phyloP scores from a whole-genome alignment of 225 moss, liverwort and hornwort species.

The Thuidium tamariscinum region DNA sequence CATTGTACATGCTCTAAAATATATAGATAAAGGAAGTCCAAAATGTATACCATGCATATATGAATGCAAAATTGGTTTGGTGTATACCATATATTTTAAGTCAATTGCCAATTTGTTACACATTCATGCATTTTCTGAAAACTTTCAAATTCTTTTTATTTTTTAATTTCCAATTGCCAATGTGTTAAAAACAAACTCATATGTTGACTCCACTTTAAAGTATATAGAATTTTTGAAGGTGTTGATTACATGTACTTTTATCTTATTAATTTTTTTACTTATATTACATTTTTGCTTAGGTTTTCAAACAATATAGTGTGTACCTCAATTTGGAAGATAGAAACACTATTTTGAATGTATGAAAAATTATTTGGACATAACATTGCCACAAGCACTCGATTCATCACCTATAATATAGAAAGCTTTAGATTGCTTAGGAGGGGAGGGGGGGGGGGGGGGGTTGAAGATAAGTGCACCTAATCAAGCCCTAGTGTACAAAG shows the following conservation, averaged over 20 bases:
- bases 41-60: not conserved
- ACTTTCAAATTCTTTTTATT: not conserved
- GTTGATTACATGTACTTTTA: rapidly evolving
- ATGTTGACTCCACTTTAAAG: not conserved
- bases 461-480: too few species aligned
- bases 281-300: rapidly evolving
- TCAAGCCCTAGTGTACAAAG: not conserved
- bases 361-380: not conserved
- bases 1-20: rapidly evolving
- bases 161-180: not conserved
- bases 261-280: not conserved
- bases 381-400: not conserved
- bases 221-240: too few species aligned
- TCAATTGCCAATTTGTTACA: not conserved
- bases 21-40: not conserved
- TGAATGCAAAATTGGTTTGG: not conserved
- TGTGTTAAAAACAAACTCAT: not conserved
- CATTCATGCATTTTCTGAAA: not conserved
- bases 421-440: not conserved
- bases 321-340: not conserved
- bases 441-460: too few species aligned
- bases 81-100: not conserved
- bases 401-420: rapidly evolving
- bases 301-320: not conserved
- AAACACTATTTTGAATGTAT: not conserved